A percentile compares a stretch with the other conserved stretches of the same genome.
These are phyloP conservation scores for Kwoniella mangroviensis DNA, from an alignment of 768 basidiomycete species.

Conservation along the genomic window DNA sequence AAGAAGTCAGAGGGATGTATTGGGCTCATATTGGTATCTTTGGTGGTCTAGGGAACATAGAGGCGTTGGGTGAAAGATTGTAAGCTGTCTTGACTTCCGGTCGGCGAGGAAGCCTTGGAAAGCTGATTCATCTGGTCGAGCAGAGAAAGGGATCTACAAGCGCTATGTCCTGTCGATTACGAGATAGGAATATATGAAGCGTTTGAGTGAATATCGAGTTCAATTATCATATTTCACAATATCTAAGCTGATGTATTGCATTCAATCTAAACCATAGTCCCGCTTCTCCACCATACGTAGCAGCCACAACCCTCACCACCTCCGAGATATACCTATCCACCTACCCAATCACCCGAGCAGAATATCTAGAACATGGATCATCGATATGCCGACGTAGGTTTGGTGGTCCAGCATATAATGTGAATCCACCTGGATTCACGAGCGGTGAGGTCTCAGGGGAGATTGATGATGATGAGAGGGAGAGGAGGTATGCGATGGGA, in stretches of 20 bases:
- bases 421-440: slow-evolving; percentile 44
- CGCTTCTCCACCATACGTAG: slow-evolving; percentile 45
- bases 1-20: slow-evolving; percentile 87
- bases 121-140: slow-evolving; percentile 24
- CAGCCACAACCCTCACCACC: slow-evolving; percentile 63
- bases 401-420: slow-evolving; percentile 52
- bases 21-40: slow-evolving; percentile 92
- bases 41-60: slow-evolving; percentile 78
- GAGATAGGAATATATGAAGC: slow-evolving; percentile 75
- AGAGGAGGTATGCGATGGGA: slow-evolving; percentile 51
- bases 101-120: neutral
- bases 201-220: slow-evolving; percentile 66
- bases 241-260: neutral
- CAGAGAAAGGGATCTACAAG: slow-evolving; percentile 74
- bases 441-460: slow-evolving; percentile 30
- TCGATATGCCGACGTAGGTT: slow-evolving; percentile 77
- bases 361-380: slow-evolving; percentile 84
- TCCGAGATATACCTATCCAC: slow-evolving; percentile 63
- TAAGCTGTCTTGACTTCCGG: slow-evolving; percentile 59
- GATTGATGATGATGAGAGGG: slow-evolving; percentile 48
- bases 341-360: slow-evolving; percentile 71
- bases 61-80: slow-evolving; percentile 77
- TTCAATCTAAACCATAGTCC: slow-evolving; percentile 29
- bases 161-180: slow-evolving; percentile 79
- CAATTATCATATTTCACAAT: neutral